Conservation (phyloP, 2,329 filamentous ascomycete genomes). For the Leptographium wingfieldii region DNA sequence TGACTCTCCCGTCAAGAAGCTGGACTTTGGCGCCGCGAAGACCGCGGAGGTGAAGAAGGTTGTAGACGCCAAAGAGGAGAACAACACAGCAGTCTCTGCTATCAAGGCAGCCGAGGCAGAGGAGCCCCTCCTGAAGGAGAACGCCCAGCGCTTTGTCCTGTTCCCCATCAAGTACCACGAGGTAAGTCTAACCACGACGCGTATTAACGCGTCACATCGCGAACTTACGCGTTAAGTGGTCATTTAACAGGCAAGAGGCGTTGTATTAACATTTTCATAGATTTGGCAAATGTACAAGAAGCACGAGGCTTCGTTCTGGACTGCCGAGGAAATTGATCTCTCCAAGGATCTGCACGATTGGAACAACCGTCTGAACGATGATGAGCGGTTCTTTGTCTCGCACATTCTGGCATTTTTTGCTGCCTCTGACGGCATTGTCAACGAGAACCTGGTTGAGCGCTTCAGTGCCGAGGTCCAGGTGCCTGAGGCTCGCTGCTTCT, state of each 20-base stretch:
- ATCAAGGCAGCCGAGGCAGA: slow-evolving; percentile 60
- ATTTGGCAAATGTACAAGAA: slow-evolving; percentile 99
- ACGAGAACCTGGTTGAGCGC: slow-evolving; percentile 96
- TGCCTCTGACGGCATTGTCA: slow-evolving; percentile 97
- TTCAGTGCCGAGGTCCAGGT: slow-evolving; percentile 97
- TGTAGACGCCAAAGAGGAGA: slow-evolving; percentile 36
- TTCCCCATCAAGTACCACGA: slow-evolving; percentile 99
- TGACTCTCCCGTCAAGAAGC: slow-evolving; percentile 85
- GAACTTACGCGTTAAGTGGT: slow-evolving; percentile 49
- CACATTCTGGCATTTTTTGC: slow-evolving; percentile 99
- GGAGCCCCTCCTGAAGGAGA: slow-evolving; percentile 90
- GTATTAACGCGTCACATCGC: slow-evolving; percentile 25
- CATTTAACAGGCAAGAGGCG: background rate
- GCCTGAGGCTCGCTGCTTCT: slow-evolving; percentile 97
- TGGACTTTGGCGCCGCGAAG: slow-evolving; percentile 58
- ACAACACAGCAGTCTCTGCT: slow-evolving; percentile 30
- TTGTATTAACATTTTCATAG: slow-evolving; percentile 35
- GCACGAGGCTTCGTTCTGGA: slow-evolving; percentile 99
- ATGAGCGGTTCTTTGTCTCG: slow-evolving; percentile 96
- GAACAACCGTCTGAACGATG: slow-evolving; percentile 94
- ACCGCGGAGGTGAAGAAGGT: slow-evolving; percentile 50
- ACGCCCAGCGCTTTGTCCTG: slow-evolving; percentile 89
- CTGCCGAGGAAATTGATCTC: slow-evolving; percentile 96
- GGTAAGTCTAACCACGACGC: slow-evolving; percentile 49
- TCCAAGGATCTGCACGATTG: slow-evolving; percentile 99